These are phyloP conservation scores for Fusarium tuaranense DNA, from an alignment of 2,329 filamentous ascomycete genomes.

Conservation along the genomic window DNA sequence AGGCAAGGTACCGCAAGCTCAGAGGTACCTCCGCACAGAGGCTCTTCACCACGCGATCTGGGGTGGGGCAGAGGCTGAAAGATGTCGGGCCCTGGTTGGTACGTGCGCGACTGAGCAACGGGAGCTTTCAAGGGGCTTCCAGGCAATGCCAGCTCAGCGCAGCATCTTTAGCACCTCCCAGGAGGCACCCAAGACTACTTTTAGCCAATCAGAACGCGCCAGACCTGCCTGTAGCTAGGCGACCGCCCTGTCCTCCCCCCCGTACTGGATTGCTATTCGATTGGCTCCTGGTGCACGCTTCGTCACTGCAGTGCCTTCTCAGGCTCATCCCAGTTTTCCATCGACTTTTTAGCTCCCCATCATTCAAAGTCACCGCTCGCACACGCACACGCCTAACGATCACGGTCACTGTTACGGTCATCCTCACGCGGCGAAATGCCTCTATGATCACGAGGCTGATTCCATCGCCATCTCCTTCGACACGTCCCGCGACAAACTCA, in stretches of 20 bases:
- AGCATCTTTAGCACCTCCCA: slow-evolving; percentile 37
- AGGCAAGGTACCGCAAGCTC: slow-evolving; percentile 37
- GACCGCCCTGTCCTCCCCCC: slow-evolving; percentile 24
- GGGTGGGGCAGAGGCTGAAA: slow-evolving; percentile 30
- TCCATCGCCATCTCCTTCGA: slow-evolving; percentile 39
- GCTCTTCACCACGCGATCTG: slow-evolving; percentile 38
- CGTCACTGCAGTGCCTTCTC: slow-evolving; percentile 40
- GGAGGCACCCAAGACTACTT: slow-evolving; percentile 1
- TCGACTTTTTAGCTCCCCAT: slow-evolving; percentile 27
- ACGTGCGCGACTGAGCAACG: slow-evolving; percentile 12
- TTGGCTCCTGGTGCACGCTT: slow-evolving; percentile 43
- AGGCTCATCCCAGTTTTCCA: slow-evolving; percentile 37
- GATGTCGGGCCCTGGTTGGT: slow-evolving; percentile 23
- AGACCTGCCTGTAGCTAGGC: slow-evolving; percentile 35
- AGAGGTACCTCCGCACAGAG: slow-evolving; percentile 34
- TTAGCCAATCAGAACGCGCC: slow-evolving; percentile 36
- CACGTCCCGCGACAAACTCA: slow-evolving; percentile 16
- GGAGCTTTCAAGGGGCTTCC: slow-evolving; percentile 29
- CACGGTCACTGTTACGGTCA: slow-evolving; percentile 35
- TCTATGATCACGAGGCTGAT: slow-evolving; percentile 41
- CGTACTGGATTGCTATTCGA: slow-evolving; percentile 39
- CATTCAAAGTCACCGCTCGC: slow-evolving; percentile 40
- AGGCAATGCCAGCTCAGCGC: slow-evolving; percentile 42
- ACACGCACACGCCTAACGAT: slow-evolving; percentile 23
- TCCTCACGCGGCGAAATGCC: slow-evolving; percentile 43